These are phyloP conservation scores for Chrysoporthe puriensis DNA, from an alignment of 2,329 filamentous ascomycete genomes.

Conservation along the genomic window DNA sequence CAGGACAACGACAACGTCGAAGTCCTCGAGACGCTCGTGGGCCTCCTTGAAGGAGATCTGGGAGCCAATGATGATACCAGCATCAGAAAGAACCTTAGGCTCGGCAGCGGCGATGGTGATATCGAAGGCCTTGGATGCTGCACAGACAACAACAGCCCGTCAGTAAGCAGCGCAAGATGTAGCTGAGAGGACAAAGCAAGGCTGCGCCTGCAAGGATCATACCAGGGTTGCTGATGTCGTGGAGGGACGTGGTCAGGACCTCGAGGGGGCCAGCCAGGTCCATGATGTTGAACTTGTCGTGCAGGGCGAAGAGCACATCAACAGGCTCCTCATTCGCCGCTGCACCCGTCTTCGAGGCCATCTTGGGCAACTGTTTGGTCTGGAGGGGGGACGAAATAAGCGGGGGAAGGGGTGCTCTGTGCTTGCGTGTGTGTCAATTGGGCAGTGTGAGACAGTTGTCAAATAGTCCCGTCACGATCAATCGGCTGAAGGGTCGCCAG, in stretches of 20 bases:
- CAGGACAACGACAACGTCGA: conserved; percentile 78
- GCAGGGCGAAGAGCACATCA: conserved; percentile 63
- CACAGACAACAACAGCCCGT: conserved; percentile 16
- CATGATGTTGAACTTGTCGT: conserved; percentile 62
- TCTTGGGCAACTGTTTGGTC: conserved; percentile 46
- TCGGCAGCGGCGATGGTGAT: conserved; percentile 59
- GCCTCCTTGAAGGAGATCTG: conserved; percentile 81
- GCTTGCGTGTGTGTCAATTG: conserved; percentile 22
- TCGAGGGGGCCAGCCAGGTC: conserved; percentile 62
- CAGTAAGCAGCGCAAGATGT: conserved; percentile 9
- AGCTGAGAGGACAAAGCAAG: conserved; percentile 9
- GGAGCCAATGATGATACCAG: conserved; percentile 72
- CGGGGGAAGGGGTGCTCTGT: conserved; percentile 13
- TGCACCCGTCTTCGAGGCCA: conserved; percentile 63
- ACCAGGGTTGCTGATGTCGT: conserved; percentile 58
- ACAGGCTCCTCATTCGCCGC: conserved; percentile 60
- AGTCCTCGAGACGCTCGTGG: conserved; percentile 72
- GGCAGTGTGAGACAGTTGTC: conserved; percentile 15
- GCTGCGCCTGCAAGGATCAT: conserved; percentile 36
- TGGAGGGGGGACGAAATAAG: conserved; percentile 2
- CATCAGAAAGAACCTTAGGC: conserved; percentile 57
- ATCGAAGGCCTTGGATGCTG: conserved; percentile 62
- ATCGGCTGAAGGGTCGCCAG: conserved; percentile 1
- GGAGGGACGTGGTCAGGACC: conserved; percentile 54
- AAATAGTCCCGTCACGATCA: conserved; percentile 21